These are phyloP conservation scores for Erucastrum elatum DNA, from an alignment of 345 rosid genomes.

Conservation along the genomic window DNA sequence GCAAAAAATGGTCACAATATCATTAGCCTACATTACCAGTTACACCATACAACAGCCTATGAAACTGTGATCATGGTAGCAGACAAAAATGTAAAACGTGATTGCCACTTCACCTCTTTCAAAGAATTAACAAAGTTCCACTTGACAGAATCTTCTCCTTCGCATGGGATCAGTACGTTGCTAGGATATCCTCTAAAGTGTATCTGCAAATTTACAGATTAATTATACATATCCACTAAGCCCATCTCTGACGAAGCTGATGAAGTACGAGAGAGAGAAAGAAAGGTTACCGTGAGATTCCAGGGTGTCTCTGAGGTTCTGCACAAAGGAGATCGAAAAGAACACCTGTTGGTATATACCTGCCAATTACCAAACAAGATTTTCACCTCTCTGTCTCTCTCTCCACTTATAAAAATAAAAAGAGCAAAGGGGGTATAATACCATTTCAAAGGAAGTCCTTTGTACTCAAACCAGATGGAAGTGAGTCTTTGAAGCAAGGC, in stretches of 20 bases:
- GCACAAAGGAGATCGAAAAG: conserved; percentile 89
- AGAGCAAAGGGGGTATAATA: conserved; percentile 19
- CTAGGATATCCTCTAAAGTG: conserved; percentile 94
- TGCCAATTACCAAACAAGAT: conserved; percentile 32
- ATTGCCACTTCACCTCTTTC: conserved; percentile 46
- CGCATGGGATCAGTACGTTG: conserved; percentile 73
- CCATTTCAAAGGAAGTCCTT: conserved; percentile 91
- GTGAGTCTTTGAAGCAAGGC: conserved; percentile 76
- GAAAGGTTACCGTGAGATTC: conserved; percentile 74
- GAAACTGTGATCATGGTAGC: not conserved
- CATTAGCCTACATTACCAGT: not conserved
- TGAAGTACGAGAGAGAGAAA: not conserved
- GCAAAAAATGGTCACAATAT: not conserved
- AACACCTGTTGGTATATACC: conserved; percentile 91
- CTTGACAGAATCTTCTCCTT: conserved; percentile 89
- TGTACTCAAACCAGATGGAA: conserved; percentile 94
- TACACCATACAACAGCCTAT: conserved; percentile 4
- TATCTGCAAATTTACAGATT: conserved; percentile 50
- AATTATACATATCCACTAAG: not conserved
- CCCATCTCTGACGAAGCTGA: not conserved
- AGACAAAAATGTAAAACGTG: not conserved
- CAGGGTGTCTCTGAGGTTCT: conserved; percentile 91
- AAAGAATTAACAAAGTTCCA: conserved; percentile 93
- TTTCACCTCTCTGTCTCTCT: not conserved
- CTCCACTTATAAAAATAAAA: not conserved